Evolutionary conservation across 306 rosid genomes (phyloP).

Genomic region (Trichosanthes cucumerina): DNA sequence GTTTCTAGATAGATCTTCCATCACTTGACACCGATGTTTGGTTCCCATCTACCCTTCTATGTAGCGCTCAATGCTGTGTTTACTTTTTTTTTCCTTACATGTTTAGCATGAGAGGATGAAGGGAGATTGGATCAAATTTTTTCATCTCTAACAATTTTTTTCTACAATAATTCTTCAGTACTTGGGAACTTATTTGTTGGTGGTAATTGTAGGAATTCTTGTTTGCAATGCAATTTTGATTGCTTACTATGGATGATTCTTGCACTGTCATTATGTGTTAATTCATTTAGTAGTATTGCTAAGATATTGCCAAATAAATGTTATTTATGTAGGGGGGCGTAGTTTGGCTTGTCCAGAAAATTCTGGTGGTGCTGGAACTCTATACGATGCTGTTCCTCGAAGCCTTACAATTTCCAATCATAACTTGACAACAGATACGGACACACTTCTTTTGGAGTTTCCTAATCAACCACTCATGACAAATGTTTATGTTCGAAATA

Average conservation of each 20-base stretch:
- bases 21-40: not conserved
- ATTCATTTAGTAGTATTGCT: not conserved
- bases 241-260: not conserved
- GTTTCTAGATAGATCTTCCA: not conserved
- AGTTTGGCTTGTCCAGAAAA: constrained; percentile 77
- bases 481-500: constrained; percentile 77
- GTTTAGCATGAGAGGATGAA: not conserved
- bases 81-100: not conserved
- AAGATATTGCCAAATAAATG: not conserved
- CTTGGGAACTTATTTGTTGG: not conserved
- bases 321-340: constrained; percentile 62
- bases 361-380: constrained; percentile 96
- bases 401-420: constrained; percentile 70
- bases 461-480: constrained; percentile 96
- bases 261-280: not conserved
- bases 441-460: constrained; percentile 92
- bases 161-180: not conserved
- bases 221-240: not conserved
- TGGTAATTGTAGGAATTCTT: not conserved
- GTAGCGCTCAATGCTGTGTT: not conserved
- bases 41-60: not conserved
- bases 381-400: constrained; percentile 91
- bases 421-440: constrained; percentile 81
- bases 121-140: not conserved
- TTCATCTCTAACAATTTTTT: not conserved